Conservation (phyloP, 768 basidiomycete genomes). For the Amanita exitialis region DNA sequence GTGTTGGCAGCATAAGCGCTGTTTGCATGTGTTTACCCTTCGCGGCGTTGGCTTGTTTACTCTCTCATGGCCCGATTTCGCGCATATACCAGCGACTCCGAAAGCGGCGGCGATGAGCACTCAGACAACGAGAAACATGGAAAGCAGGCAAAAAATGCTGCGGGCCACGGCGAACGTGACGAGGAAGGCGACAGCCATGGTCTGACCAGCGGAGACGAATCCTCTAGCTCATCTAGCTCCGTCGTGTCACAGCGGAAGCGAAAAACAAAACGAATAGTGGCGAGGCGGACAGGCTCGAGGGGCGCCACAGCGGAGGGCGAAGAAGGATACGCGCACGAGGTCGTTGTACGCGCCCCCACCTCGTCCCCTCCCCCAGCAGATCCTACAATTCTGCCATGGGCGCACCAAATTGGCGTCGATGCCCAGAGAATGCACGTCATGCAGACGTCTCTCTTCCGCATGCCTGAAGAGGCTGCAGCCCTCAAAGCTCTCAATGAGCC, state of each 20-base stretch:
- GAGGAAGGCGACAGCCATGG: slow-evolving; percentile 21
- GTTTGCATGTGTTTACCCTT: not conserved
- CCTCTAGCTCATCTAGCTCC: slow-evolving; percentile 23
- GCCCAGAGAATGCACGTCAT: slow-evolving; percentile 87
- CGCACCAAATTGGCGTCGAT: slow-evolving; percentile 67
- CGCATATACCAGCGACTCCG: slow-evolving; percentile 52
- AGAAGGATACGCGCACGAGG: slow-evolving; percentile 38
- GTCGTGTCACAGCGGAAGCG: slow-evolving; percentile 15
- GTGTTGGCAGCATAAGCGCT: too few relatives aligned
- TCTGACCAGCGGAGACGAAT: slow-evolving; percentile 12
- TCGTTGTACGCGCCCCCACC: slow-evolving; percentile 22
- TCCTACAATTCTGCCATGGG: slow-evolving; percentile 57
- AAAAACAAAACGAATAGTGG: not conserved
- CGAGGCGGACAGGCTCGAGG: slow-evolving; percentile 12
- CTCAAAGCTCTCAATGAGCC: slow-evolving; percentile 35
- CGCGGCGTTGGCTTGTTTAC: slow-evolving; percentile 1
- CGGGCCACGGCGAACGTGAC: slow-evolving; percentile 15
- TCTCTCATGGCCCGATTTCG: slow-evolving; percentile 55
- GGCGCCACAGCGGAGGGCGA: slow-evolving; percentile 47
- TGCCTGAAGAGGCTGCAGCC: slow-evolving; percentile 64
- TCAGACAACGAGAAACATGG: slow-evolving; percentile 1
- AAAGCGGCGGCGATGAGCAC: slow-evolving; percentile 33
- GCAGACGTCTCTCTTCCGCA: slow-evolving; percentile 81
- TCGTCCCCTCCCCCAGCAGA: slow-evolving; percentile 26
- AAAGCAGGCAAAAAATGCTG: slow-evolving; percentile 18